A percentile compares a stretch with the other conserved stretches of the same genome.
phyloP scores from a whole-genome alignment of 148 eudicot genomes.

The Spergularia marina region DNA sequence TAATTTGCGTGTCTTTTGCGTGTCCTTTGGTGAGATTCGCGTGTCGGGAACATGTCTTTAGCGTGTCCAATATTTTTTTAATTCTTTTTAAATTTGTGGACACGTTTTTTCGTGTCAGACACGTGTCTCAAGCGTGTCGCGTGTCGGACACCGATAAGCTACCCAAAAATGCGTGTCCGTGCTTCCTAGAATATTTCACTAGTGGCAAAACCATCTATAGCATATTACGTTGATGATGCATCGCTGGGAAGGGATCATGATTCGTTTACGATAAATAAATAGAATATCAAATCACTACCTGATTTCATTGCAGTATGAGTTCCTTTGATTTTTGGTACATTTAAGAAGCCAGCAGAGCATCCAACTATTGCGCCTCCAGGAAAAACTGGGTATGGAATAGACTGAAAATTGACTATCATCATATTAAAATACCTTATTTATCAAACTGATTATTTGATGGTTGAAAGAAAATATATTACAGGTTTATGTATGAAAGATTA shows the following conservation, averaged over 20 bases:
- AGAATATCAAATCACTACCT: conserved; percentile 39
- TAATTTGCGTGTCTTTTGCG: no score
- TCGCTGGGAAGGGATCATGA: not conserved
- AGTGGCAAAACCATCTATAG: not conserved
- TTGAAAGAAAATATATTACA: conserved; percentile 3
- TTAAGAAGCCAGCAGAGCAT: conserved; percentile 96
- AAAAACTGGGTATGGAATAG: conserved; percentile 98
- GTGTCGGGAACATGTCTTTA: no score
- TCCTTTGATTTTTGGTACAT: conserved; percentile 96
- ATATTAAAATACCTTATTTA: conserved; percentile 30
- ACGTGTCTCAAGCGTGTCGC: no score
- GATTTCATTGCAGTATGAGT: conserved; percentile 99
- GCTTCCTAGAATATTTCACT: no score
- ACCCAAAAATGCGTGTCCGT: not conserved
- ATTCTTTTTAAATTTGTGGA: no score
- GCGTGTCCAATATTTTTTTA: no score
- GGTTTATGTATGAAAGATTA: not conserved
- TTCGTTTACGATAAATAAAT: not conserved
- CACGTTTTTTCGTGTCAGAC: no score
- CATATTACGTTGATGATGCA: not conserved
- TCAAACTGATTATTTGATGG: conserved; percentile 2
- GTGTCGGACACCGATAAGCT: no score
- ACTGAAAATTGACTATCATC: conserved; percentile 84
- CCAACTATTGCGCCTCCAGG: conserved; percentile 98
- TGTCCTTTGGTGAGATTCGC: no score